Percentiles rank a stretch among this genome's conserved stretches.
Conservation (phyloP, 169 alveolate genomes). For the Plasmodium knowlesi region DNA sequence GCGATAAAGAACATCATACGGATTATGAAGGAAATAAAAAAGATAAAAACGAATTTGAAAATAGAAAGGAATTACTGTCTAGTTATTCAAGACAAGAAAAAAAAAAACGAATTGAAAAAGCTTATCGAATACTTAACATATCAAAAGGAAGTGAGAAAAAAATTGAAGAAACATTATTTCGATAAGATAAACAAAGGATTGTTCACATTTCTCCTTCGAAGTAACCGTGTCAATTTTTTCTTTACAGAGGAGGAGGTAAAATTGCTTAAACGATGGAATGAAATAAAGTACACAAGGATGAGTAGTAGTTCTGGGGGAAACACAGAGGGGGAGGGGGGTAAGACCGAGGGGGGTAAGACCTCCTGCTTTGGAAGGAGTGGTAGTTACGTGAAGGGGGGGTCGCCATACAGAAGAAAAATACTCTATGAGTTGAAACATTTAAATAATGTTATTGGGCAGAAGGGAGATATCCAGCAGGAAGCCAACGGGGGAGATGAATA, state of each 20-base stretch:
- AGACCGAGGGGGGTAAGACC: too few species aligned
- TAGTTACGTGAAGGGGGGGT: not conserved
- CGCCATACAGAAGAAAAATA: not conserved
- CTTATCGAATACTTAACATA: conserved; percentile 38
- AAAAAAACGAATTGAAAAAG: conserved; percentile 29
- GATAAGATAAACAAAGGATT: conserved; percentile 40
- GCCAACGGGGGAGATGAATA: not conserved
- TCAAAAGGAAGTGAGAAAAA: conserved; percentile 32
- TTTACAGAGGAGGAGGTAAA: conserved; percentile 34
- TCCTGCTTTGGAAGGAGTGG: not conserved
- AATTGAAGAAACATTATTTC: conserved; percentile 42
- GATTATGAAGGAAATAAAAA: conserved; percentile 39
- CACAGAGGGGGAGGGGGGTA: not conserved
- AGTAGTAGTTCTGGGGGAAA: not conserved
- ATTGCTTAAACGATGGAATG: conserved; percentile 39
- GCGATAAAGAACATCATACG: conserved; percentile 39
- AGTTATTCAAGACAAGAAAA: conserved; percentile 15
- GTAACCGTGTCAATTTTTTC: conserved; percentile 32
- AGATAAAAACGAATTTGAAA: conserved; percentile 19
- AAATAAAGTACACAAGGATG: not conserved
- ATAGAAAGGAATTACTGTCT: conserved; percentile 13
- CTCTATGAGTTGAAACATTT: not conserved
- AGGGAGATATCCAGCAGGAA: not conserved
- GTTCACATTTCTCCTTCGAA: conserved; percentile 49
- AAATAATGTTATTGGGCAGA: not conserved